A percentile compares a stretch with the other conserved stretches of the same genome.
These are phyloP conservation scores for Cutaneotrichosporon sp. DNA, from an alignment of 1,284 basidiomycete species.

Conservation along the genomic window DNA sequence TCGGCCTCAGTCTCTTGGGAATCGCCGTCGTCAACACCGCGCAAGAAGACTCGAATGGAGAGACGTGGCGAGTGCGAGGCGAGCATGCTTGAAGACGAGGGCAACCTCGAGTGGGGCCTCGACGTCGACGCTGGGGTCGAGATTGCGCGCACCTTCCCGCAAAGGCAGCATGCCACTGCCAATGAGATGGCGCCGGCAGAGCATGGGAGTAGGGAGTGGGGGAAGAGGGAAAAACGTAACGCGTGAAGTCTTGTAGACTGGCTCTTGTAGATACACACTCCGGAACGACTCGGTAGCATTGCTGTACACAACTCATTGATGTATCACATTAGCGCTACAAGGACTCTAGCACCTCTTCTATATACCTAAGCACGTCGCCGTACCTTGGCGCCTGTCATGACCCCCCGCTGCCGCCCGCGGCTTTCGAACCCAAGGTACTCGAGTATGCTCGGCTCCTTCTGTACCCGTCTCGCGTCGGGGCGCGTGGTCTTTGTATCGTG, in stretches of 20 bases:
- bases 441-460: constrained; percentile 4
- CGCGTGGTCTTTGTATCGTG: background rate
- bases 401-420: constrained; percentile 35
- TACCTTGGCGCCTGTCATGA: constrained; percentile 32
- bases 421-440: constrained; percentile 33
- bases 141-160: constrained; percentile 33
- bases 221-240: too few relatives aligned
- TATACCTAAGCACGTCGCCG: constrained; percentile 24
- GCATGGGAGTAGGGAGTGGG: too few relatives aligned
- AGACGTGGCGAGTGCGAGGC: constrained; percentile 17
- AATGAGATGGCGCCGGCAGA: background rate
- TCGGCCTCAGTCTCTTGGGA: background rate
- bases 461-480: background rate
- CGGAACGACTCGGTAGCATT: background rate
- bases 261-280: background rate
- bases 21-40: constrained; percentile 2
- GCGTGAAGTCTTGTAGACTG: background rate
- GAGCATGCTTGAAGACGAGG: constrained; percentile 20
- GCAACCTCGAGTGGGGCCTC: constrained; percentile 43
- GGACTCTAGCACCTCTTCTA: background rate
- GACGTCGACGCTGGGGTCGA: constrained; percentile 40
- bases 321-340: background rate
- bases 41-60: constrained; percentile 24
- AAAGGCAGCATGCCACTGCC: constrained; percentile 33
- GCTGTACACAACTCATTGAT: background rate